Evolutionary conservation across 345 rosid species (phyloP).

Genomic region (Hypericum androsaemum): DNA sequence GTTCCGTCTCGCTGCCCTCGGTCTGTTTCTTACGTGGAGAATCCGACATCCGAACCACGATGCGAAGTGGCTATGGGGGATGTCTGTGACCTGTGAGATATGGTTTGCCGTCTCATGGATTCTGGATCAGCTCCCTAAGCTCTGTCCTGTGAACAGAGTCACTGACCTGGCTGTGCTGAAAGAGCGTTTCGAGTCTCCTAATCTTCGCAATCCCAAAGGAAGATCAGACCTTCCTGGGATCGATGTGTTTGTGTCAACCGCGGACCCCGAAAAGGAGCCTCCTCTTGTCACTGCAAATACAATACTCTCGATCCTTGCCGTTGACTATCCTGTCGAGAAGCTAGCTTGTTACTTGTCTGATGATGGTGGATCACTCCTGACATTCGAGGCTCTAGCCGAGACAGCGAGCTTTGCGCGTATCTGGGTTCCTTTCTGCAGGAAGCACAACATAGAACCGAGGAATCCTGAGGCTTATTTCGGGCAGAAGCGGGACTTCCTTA

Average conservation of each 20-base stretch:
- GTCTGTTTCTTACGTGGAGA: conserved; percentile 63
- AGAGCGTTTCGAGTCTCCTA: conserved; percentile 59
- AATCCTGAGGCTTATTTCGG: conserved; percentile 71
- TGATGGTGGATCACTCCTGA: conserved; percentile 63
- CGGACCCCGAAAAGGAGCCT: conserved; percentile 78
- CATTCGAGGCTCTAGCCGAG: conserved; percentile 71
- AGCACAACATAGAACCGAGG: conserved; percentile 61
- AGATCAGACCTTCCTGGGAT: conserved; percentile 70
- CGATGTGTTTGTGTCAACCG: conserved; percentile 71
- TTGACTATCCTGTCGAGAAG: conserved; percentile 73
- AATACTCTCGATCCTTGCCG: conserved; percentile 59
- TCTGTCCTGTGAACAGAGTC: conserved; percentile 64
- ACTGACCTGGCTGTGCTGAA: conserved; percentile 58
- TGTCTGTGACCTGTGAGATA: conserved; percentile 61
- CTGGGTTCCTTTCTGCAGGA: conserved; percentile 77
- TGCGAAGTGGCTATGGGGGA: conserved; percentile 74
- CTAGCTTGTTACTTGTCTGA: conserved; percentile 70
- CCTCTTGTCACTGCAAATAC: conserved; percentile 78
- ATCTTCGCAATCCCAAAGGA: conserved; percentile 67
- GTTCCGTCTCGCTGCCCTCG: conserved; percentile 53
- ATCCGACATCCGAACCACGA: conserved; percentile 55
- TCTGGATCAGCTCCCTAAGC: conserved; percentile 71
- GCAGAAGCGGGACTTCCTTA: conserved; percentile 60
- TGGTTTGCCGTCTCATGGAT: conserved; percentile 84
- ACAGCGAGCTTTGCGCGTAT: conserved; percentile 66